Evolutionary conservation across 805 yeast species (phyloP).

Genomic region (Cyberlindnera mississippiensis): DNA sequence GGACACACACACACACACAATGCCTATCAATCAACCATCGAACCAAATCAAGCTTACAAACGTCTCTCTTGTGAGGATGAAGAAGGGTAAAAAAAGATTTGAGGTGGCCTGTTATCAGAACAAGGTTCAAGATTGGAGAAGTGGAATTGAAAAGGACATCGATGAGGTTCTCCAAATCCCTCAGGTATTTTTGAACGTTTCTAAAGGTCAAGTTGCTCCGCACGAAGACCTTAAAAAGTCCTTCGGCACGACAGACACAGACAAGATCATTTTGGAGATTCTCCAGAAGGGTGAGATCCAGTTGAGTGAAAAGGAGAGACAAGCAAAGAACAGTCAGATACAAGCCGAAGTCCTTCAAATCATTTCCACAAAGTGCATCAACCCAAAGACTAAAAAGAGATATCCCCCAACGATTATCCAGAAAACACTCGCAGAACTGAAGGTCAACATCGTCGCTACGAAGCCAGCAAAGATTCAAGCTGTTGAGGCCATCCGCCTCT

Average conservation of each 20-base stretch:
- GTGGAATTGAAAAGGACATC: slow-evolving; percentile 82
- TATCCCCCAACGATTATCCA: slow-evolving; percentile 94
- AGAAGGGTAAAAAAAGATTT: slow-evolving; percentile 85
- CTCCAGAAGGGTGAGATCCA: slow-evolving; percentile 91
- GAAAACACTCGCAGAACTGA: slow-evolving; percentile 73
- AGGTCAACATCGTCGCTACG: slow-evolving; percentile 70
- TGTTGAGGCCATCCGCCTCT: slow-evolving; percentile 77
- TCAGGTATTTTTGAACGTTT: slow-evolving; percentile 89
- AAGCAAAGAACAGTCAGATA: slow-evolving; percentile 63
- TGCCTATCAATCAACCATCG: slow-evolving; percentile 80
- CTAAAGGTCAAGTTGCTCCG: slow-evolving; percentile 91
- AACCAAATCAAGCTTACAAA: slow-evolving; percentile 89
- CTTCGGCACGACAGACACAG: slow-evolving; percentile 73
- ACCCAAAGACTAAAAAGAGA: slow-evolving; percentile 83
- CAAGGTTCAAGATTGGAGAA: slow-evolving; percentile 93
- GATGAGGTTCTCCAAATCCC: slow-evolving; percentile 96
- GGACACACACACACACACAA: slow-evolving; percentile 20
- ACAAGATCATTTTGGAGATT: slow-evolving; percentile 75
- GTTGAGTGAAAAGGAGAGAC: slow-evolving; percentile 89
- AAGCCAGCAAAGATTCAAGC: slow-evolving; percentile 86
- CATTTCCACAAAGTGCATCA: slow-evolving; percentile 85
- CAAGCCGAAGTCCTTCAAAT: slow-evolving; percentile 80
- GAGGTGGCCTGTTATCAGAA: slow-evolving; percentile 97
- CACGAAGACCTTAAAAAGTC: slow-evolving; percentile 72
- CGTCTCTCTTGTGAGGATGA: slow-evolving; percentile 88